Base-by-base conservation (phyloP, 1,284 basidiomycete genomes). In the Inonotus obliquus region DNA sequence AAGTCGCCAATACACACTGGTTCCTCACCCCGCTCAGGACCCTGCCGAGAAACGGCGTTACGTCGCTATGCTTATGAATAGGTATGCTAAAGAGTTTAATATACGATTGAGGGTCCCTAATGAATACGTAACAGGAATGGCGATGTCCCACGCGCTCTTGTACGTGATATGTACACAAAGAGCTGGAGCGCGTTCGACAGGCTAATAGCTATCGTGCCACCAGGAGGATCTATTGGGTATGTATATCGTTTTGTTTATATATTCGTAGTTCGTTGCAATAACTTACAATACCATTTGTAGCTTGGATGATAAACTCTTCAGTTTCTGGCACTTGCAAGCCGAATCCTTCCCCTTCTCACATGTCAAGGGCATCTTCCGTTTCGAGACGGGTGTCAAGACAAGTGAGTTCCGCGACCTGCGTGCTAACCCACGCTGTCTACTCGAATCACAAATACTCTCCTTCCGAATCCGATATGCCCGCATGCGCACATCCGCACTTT, bases 171-270 rank as follows among this genome's bases (percentile, higher is more conserved):
- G 86, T 93, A 94, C 71, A 92, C 89, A 47, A 93, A 93, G 73
- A 91, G 87, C 61, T 94, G 91, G 91, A 89, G 87, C 69, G 90
- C 90, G 3, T 93, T 93, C 67, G 88, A 91, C 70, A 83, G 91
- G 19, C 79, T 94, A 4, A 85, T 91, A 3, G 89, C 89, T 1
- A 91, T 93, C 65, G 90, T 93, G 0, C 89, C 91, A 14, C 91
- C 91, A 1, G 91, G 91, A 17, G 91, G 91, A 2, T 90, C 88
- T 0, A 92, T 93, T 60, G 91, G 91, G 90, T 91, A 71, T 38
- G 84, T 70, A 37, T 61, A 54, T 52, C 7, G 27, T 17, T 35
- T 32, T 32, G 32, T 32, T 49, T 25, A 25, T 49, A 23, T 9
- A 10, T 44, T 49, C n/a, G 47, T n/a, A n/a, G 19, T 53, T 62